These are phyloP conservation scores for Jimgerdemannia lactiflua DNA, from an alignment of 192 early-diverging fungal genomes.

Conservation along the genomic window DNA sequence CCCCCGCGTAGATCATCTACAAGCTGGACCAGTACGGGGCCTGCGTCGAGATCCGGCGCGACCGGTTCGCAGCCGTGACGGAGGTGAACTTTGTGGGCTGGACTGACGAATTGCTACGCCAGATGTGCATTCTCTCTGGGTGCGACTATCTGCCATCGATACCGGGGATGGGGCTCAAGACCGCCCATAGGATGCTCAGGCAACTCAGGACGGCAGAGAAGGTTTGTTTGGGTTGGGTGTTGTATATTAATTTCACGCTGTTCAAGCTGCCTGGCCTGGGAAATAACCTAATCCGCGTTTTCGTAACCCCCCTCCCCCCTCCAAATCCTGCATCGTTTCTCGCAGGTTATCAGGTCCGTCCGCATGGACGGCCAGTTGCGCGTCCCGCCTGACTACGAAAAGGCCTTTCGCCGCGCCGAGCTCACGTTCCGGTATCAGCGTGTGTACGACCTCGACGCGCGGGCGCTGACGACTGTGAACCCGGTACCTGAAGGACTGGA, in stretches of 20 bases:
- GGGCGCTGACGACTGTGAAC: conserved; percentile 54
- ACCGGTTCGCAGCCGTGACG: conserved; percentile 42
- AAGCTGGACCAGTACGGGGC: conserved; percentile 79
- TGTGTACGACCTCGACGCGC: conserved; percentile 72
- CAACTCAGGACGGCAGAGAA: conserved; percentile 40
- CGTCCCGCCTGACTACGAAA: conserved; percentile 65
- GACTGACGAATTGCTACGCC: conserved; percentile 61
- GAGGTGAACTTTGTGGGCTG: conserved; percentile 57
- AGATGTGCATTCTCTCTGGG: conserved; percentile 97
- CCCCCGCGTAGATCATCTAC: conserved; percentile 49
- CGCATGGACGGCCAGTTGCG: conserved; percentile 31
- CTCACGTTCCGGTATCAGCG: conserved; percentile 87
- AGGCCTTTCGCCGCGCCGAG: conserved; percentile 71
- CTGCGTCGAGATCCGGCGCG: conserved; percentile 59
- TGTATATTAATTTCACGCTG: neutral
- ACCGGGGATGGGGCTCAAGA: conserved; percentile 85
- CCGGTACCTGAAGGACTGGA: conserved; percentile 41
- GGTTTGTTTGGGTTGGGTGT: conserved; percentile 14
- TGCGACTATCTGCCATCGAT: conserved; percentile 93
- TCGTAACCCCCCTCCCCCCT: neutral
- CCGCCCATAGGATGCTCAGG: conserved; percentile 56
- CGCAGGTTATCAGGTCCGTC: conserved; percentile 21
- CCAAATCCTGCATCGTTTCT: neutral
- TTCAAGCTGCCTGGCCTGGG: neutral
- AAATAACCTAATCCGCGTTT: neutral